Evolutionary conservation across 2,329 filamentous ascomycete species (phyloP).

Genomic region (Pseudogymnoascus verrucosus): DNA sequence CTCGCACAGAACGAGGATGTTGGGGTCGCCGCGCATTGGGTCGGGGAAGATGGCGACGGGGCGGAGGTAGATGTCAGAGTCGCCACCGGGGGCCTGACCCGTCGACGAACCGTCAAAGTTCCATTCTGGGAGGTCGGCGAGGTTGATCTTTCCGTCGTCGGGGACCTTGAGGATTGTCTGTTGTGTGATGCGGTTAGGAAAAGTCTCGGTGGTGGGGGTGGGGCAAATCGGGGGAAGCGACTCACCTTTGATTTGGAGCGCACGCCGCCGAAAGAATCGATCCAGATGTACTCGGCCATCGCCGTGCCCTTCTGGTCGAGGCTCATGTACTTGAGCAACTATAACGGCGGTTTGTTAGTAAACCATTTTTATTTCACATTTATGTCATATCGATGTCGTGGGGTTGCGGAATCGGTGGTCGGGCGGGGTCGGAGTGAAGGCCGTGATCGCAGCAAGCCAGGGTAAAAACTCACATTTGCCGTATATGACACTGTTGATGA

Average conservation of each 20-base stretch:
- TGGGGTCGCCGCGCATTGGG: conserved; percentile 81
- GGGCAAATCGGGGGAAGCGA: conserved; percentile 6
- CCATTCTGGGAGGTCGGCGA: conserved; percentile 67
- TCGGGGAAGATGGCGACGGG: conserved; percentile 85
- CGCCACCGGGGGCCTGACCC: conserved; percentile 83
- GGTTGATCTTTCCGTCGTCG: conserved; percentile 30
- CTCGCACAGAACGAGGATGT: conserved; percentile 90
- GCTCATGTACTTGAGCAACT: conserved; percentile 87
- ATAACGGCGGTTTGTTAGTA: conserved; percentile 17
- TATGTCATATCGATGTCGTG: not conserved
- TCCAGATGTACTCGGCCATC: conserved; percentile 97
- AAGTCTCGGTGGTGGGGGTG: conserved; percentile 4
- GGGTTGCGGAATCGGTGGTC: not conserved
- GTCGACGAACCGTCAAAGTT: conserved; percentile 88
- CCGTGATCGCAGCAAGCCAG: conserved; percentile 1
- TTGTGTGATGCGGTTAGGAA: conserved; percentile 11
- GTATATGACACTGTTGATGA: conserved; percentile 30
- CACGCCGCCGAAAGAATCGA: conserved; percentile 72
- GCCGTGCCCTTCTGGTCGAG: conserved; percentile 83
- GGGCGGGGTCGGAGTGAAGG: conserved; percentile 5
- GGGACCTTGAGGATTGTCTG: conserved; percentile 57
- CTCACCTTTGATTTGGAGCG: conserved; percentile 93
- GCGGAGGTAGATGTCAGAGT: conserved; percentile 96
- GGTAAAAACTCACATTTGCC: conserved; percentile 30
- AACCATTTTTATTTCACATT: not conserved